Evolutionary conservation across 371 early-diverging fungal species (phyloP), one percentile per base, ranked within the genome.

Genomic region (Chytridium lagenaria): DNA sequence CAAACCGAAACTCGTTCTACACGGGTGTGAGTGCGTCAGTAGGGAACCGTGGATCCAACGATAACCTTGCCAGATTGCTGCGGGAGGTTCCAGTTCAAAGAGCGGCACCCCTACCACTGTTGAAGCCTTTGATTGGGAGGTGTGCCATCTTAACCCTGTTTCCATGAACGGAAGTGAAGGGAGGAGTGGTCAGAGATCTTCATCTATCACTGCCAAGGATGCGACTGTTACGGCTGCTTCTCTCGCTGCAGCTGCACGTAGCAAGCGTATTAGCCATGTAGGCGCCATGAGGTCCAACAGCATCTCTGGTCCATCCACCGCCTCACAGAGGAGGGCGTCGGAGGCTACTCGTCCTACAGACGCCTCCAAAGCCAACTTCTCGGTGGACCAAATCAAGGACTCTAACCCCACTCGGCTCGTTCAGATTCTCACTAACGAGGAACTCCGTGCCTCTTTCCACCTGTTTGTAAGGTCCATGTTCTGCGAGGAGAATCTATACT

Each of bases 401-500:
- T 87, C 89, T 28, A 88, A 89, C 76, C 78, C 85, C 0, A 82
- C 84, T 0, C 74, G 86, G 40, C 85, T 92, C 10, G 86, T 85
- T 57, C 72, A 84, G 39, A 92, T 92, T 61, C 80, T 92, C 1
- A 86, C 85, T 31, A 87, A 84, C 71, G 69, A 84, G 0, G 83
- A 81, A 3, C 78, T 91, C 3, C 83, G 90, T 26, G 85, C 88
- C 38, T 80, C 88, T 3, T 91, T 91, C 78, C 88, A 89, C 72
- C 86, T 84, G 63, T 91, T 90, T 74, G 75, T 90, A 30, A 80
- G 86, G 23, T 84, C 87, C 33, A 89, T 90, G 67, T 89, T 89
- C 69, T 91, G 91, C 72, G 90, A 89, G 68, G 92, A 92, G 61
- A 92, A 91, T 67, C 78, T 90, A 39, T 82, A 88, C 51, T 92